Percentiles rank a stretch among this genome's conserved stretches.
Evolutionary conservation across 805 yeast species (phyloP).

Genomic region (Jamesozyma spencerorum): DNA sequence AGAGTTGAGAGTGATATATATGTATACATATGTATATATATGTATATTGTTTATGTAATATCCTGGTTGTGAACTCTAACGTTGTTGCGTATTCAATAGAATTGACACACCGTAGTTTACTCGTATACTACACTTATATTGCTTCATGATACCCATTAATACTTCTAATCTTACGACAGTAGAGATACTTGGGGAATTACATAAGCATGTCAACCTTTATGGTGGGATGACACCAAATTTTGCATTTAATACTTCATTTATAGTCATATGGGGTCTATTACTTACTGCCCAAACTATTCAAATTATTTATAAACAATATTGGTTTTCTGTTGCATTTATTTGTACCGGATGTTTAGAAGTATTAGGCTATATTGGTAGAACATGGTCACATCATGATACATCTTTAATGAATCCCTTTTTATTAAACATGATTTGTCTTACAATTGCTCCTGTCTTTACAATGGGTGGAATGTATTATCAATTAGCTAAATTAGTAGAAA

Average conservation of each 20-base stretch:
- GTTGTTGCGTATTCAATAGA: too few relatives aligned
- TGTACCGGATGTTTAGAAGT: constrained; percentile 53
- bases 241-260: constrained; percentile 51
- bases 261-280: constrained; percentile 44
- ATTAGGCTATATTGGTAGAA: constrained; percentile 59
- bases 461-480: constrained; percentile 77
- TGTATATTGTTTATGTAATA: too few relatives aligned
- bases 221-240: constrained; percentile 41
- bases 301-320: constrained; percentile 44
- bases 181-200: constrained; percentile 25
- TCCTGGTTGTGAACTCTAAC: too few relatives aligned
- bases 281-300: constrained; percentile 38
- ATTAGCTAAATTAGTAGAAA: constrained; percentile 55
- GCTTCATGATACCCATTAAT: not conserved
- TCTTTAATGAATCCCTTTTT: constrained; percentile 37
- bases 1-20: too few relatives aligned
- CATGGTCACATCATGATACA: constrained; percentile 35
- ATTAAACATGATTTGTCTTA: constrained; percentile 58
- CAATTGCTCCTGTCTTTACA: constrained; percentile 73
- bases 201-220: constrained; percentile 22
- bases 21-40: too few relatives aligned
- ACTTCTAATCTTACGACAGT: constrained; percentile 43
- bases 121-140: too few relatives aligned
- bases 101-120: too few relatives aligned
- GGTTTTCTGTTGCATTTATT: constrained; percentile 53